A percentile compares a stretch with the other conserved stretches of the same genome.
Evolutionary conservation across 1,284 basidiomycete genomes (phyloP).

Genomic region (Microbotryum saponariae): DNA sequence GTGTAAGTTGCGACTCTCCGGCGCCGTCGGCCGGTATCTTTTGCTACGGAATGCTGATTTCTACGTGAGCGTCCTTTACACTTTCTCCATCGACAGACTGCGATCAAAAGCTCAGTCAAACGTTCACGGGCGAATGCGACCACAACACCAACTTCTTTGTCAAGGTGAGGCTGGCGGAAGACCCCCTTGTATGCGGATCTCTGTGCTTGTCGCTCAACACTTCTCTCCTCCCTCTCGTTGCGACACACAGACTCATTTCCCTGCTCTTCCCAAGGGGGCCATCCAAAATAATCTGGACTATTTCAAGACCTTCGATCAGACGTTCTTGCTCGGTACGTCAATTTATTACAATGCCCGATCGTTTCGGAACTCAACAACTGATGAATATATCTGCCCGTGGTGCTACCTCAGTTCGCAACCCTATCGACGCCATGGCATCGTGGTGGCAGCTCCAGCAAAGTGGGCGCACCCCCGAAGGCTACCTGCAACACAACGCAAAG

Average conservation of each 20-base stretch:
- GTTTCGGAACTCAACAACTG: background rate
- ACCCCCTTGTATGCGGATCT: conserved; percentile 5
- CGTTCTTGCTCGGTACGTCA: conserved; percentile 15
- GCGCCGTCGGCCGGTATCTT: background rate
- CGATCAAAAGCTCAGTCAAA: conserved; percentile 19
- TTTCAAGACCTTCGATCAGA: conserved; percentile 18
- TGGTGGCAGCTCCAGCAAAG: conserved; percentile 24
- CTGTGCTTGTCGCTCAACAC: background rate
- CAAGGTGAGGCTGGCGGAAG: conserved; percentile 12
- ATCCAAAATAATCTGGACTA: background rate
- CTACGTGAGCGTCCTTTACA: too few relatives aligned
- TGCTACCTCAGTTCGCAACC: conserved; percentile 24
- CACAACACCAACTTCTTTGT: conserved; percentile 23
- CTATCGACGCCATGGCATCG: conserved; percentile 25
- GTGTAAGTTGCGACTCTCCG: conserved; percentile 2
- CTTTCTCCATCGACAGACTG: conserved; percentile 12
- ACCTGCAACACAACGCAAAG: conserved; percentile 11
- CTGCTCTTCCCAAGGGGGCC: conserved; percentile 2
- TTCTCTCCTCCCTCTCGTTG: background rate
- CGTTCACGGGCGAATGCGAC: conserved; percentile 33
- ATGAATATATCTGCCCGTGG: background rate
- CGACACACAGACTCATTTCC: conserved; percentile 14
- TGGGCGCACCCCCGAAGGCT: conserved; percentile 13
- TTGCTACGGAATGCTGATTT: background rate
- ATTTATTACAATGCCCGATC: background rate